Evolutionary conservation across 768 basidiomycete species (phyloP), one percentile per base, ranked within the genome.

Genomic region (Tricholoma furcatifolium): DNA sequence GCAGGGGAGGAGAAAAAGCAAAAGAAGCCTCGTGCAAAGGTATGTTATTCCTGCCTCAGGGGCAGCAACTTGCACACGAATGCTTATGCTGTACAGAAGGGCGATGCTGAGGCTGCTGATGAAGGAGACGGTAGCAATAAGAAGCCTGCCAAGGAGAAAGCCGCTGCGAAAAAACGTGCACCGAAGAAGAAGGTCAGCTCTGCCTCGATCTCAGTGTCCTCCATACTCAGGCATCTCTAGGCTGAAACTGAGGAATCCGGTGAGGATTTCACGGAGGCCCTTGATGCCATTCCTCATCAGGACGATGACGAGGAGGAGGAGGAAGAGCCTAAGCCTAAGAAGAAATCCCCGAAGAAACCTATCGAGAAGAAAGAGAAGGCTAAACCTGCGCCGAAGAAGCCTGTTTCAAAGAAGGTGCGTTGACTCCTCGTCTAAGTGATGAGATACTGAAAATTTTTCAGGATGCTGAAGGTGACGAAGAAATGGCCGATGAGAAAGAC

Each of bases 1-100:
- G 79, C 76, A 9, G 79, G 77, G 47, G 79, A 81, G 51, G 79
- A 83, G 10, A 79, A 79, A 67, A 79, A 78, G 68, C 79, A 78
- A 55, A 71, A 40, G 50, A 69, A 68, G 51, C 52, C 65, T 51
- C 67, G 65, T 38, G 63, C 68, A 34, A 69, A 67, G 63, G 66
- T 63, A 49, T n/a, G 17, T 39, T 14, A 15, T 49, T 44, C 23
- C 5, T 27, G 35, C 10, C 5, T 34, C 9, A 30, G 2, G 5
- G 40, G 23, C 4, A 40, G 34, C 7, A 14, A 10, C 38, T 54
- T 52, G 53, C 51, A 55, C 17, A 44, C 36, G 7, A 46, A 7
- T 17, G 11, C 23, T 20, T 6, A 34, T 12, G 24, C 40, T 24
- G 44, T 36, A 40, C 46, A 63, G 61, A 67, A 70, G 51, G 62